These are phyloP conservation scores for Chalciporus pseudorubinellus DNA, from an alignment of 768 basidiomycete genomes.

Conservation along the genomic window DNA sequence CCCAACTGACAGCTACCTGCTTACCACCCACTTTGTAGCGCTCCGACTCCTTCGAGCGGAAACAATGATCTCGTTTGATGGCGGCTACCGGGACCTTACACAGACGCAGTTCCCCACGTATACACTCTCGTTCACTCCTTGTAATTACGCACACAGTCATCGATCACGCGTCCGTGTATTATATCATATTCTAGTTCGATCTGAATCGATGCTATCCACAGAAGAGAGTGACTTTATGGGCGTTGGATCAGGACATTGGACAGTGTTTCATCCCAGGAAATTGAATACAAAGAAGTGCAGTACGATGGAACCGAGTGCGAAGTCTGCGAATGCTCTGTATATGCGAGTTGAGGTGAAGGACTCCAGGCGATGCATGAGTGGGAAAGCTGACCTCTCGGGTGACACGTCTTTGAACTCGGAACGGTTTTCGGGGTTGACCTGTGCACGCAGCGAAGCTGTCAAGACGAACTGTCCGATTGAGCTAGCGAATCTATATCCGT, in stretches of 20 bases:
- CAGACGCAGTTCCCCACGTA: not conserved
- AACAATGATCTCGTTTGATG: not conserved
- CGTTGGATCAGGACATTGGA: not conserved
- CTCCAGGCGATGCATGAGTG: not conserved
- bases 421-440: constrained; percentile 86
- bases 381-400: constrained; percentile 73
- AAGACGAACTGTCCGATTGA: constrained; percentile 97
- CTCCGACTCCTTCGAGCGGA: constrained; percentile 71
- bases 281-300: constrained; percentile 99
- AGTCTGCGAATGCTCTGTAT: constrained; percentile 92
- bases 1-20: not conserved
- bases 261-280: constrained; percentile 73
- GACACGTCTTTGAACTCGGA: constrained; percentile 86
- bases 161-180: constrained; percentile 10
- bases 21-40: constrained; percentile 42
- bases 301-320: constrained; percentile 90
- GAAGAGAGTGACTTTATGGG: not conserved
- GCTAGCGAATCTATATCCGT: constrained; percentile 72
- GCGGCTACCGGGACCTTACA: not conserved
- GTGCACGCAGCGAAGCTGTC: constrained; percentile 85
- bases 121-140: not conserved
- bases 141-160: not conserved
- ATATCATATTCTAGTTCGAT: constrained; percentile 2
- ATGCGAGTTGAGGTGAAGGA: not conserved
- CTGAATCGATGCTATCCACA: not conserved